These are phyloP conservation scores for Teunomyces panamensis DNA, from an alignment of 805 yeast genomes.

Conservation along the genomic window DNA sequence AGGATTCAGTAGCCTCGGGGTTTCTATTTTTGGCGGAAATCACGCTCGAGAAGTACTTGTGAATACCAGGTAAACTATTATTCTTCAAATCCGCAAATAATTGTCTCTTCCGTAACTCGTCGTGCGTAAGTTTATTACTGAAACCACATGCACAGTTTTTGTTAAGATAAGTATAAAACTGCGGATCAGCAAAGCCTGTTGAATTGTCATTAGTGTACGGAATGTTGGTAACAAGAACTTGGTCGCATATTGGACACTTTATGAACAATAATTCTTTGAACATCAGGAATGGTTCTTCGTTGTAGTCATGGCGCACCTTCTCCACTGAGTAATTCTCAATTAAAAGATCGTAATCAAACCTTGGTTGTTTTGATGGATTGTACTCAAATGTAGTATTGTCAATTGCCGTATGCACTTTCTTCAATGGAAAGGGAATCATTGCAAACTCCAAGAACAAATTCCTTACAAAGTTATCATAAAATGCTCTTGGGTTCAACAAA, in stretches of 20 bases:
- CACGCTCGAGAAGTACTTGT: conserved; percentile 9
- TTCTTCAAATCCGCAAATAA: conserved; percentile 12
- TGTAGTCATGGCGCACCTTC: neutral
- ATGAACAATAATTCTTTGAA: conserved; percentile 7
- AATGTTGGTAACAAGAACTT: conserved; percentile 7
- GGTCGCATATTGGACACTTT: conserved; percentile 14
- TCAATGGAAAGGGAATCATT: conserved; percentile 18
- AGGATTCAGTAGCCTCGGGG: neutral
- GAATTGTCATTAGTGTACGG: conserved; percentile 9
- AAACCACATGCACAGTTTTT: conserved; percentile 14
- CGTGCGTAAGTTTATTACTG: conserved; percentile 13
- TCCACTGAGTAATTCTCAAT: neutral
- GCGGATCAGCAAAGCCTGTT: conserved; percentile 14
- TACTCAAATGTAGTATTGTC: conserved; percentile 12
- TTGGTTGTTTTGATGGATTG: neutral
- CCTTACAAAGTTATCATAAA: conserved; percentile 14
- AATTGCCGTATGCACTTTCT: conserved; percentile 7
- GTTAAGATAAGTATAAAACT: conserved; percentile 5
- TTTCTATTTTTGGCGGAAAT: conserved; percentile 2
- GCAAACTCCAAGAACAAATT: conserved; percentile 15
- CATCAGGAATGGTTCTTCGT: conserved; percentile 3
- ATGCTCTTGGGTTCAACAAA: conserved; percentile 16
- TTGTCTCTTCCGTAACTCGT: conserved; percentile 19
- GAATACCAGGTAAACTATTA: conserved; percentile 7
- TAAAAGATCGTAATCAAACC: neutral